Base-by-base conservation (phyloP, 2,329 filamentous ascomycete species). In the Grosmannia clavigera region DNA sequence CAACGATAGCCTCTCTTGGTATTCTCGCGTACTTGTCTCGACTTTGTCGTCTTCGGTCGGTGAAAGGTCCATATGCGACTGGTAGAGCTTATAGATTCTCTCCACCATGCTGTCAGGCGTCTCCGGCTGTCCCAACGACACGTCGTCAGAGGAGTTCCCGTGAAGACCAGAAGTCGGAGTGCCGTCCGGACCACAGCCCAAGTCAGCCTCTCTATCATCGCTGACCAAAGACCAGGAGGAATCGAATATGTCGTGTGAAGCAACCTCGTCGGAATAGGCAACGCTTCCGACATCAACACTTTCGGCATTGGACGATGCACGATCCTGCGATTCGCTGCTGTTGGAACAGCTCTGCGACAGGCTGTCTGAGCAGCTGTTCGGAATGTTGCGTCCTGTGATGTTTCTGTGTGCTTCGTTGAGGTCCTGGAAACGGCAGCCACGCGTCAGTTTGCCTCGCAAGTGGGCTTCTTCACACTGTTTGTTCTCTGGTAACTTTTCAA, bases 401-500 rank as follows among this genome's bases (percentile, higher is more conserved):
- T 71, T 72, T 4, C 68, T 67, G 59, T 74, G 71, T 1, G 74
- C 74, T 43, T 75, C 73, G 31, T 67, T 67, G 0, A 76, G 65
- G 58, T 71, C 70, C 31, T 68, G 66, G 60, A 75, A 76, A 33
- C 72, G 66, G 6, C 66, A 68, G 4, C 68, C 70, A 33, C 71
- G 71, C 11, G 70, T 70, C 10, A 68, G 70, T 5, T 65, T 55
- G 60, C 57, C 64, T 29, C 59, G 55, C 25, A 19, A n/a, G 12
- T 5, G 19, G 22, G 14, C 22, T n/a, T 5, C 3, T 14, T 12
- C 16, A 10, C 3, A 1, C 54, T 55, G 33, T n/a, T 43, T 22
- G 33, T 55, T 12, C 4, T 55, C 53, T 40, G 19, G 31, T 6
- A 31, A 3, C 2, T 5, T 22, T 9, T 11, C n/a, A 19, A n/a